Evolutionary conservation across 2,329 filamentous ascomycete genomes (phyloP), one percentile per base, ranked within the genome.

Genomic region (Fusarium oxysporum): DNA sequence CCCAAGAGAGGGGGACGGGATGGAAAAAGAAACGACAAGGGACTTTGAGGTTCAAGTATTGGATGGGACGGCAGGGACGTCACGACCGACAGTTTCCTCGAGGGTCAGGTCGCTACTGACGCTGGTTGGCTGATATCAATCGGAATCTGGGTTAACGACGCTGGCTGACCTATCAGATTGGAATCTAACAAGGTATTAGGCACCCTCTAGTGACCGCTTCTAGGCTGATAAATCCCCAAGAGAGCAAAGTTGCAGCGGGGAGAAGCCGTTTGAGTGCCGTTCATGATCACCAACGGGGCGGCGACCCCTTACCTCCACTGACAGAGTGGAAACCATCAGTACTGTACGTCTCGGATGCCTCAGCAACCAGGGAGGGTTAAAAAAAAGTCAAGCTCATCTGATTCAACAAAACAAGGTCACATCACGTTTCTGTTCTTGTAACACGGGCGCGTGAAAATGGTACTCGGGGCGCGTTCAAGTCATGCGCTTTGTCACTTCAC

Each of bases 21-120:
- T 70, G 53, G 64, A 56, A 74, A 72, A 74, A 74, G 72, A 67
- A 75, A 75, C 62, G 48, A 73, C 66, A 71, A 65, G 66, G 61
- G 59, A 50, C 63, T 56, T 65, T 57, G 65, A 69, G 58, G 66
- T 69, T 70, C 44, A 69, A 53, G 66, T 70, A 69, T 67, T 66
- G 64, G 38, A 62, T 30, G 37, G 32, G 30, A 71, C 38, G 54
- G 54, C 44, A 71, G 58, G 63, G 56, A 73, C 68, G 71, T 73
- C 71, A 73, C 70, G 69, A 67, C 70, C 44, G 41, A 56, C 54
- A 30, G 57, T 48, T 50, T 37, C 66, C 57, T 61, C 35, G 8
- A 65, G 55, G 48, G 38, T 37, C 44, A 62, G 28, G 40, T 30
- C 56, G 41, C 43, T 38, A n/a, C 28, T 45, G 45, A 54, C 25